A percentile compares a stretch with the other conserved stretches of the same genome.
Conservation (phyloP, 768 basidiomycete species). For the Boletellus sp. region DNA sequence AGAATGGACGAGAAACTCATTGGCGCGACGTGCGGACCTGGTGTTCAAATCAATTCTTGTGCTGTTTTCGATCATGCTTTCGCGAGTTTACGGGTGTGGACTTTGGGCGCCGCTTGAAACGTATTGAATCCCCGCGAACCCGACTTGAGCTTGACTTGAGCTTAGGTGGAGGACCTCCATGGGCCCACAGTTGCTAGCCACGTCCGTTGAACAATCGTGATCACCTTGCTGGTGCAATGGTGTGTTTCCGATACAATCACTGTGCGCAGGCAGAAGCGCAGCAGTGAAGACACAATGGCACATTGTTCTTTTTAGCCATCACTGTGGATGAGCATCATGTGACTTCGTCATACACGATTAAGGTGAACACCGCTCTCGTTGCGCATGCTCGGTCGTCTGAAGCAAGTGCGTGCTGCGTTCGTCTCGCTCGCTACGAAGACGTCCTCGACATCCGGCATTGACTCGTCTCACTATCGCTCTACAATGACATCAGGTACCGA, state of each 20-base stretch:
- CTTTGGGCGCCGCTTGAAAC: slow-evolving; percentile 21
- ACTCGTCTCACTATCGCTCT: slow-evolving; percentile 39
- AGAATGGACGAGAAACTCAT: slow-evolving; percentile 45
- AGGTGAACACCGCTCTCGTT: too few relatives aligned
- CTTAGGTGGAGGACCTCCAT: too few relatives aligned
- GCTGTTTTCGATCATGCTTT: slow-evolving; percentile 3
- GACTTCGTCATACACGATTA: too few relatives aligned
- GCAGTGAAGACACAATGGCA: too few relatives aligned
- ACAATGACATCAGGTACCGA: slow-evolving; percentile 35
- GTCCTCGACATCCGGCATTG: slow-evolving; percentile 23
- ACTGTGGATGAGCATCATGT: too few relatives aligned
- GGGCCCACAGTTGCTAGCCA: too few relatives aligned
- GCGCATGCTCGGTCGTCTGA: slow-evolving; percentile 27
- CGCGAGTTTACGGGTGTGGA: slow-evolving; percentile 26
- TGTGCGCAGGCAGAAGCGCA: too few relatives aligned
- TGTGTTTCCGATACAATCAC: too few relatives aligned
- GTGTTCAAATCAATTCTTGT: slow-evolving; percentile 8
- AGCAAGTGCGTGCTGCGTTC: slow-evolving; percentile 18
- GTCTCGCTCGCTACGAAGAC: slow-evolving; percentile 20
- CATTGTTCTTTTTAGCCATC: too few relatives aligned
- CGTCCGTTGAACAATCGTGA: too few relatives aligned
- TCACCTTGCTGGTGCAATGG: too few relatives aligned
- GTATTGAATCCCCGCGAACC: background rate
- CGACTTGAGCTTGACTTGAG: background rate
- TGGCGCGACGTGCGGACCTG: slow-evolving; percentile 11